Evolutionary conservation across 164 flowering plant species (phyloP).

Genomic region (Chimonanthus praecox): DNA sequence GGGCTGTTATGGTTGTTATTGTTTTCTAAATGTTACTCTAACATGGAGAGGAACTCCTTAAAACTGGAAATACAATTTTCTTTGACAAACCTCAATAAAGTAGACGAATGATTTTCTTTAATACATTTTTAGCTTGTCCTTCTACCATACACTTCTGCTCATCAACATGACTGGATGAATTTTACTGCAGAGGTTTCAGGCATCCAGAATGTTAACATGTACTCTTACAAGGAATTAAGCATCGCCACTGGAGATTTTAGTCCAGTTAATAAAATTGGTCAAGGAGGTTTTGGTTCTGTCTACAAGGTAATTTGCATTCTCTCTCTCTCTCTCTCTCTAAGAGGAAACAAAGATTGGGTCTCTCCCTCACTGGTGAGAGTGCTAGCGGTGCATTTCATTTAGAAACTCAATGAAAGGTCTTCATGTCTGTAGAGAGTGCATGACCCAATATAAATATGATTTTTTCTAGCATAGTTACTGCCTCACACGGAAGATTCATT

Average conservation of each 20-base stretch:
- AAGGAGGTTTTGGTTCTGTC: slow-evolving; percentile 92
- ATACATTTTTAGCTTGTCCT: background rate
- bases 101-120: background rate
- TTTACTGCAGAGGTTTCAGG: slow-evolving; percentile 44
- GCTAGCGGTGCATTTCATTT: too few relatives aligned
- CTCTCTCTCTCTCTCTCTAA: too few relatives aligned
- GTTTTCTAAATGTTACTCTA: background rate
- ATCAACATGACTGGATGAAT: slow-evolving; percentile 8
- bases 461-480: too few relatives aligned
- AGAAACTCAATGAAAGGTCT: too few relatives aligned
- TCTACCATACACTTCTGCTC: slow-evolving; percentile 1
- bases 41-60: background rate
- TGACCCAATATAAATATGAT: too few relatives aligned
- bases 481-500: background rate
- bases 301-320: slow-evolving; percentile 53
- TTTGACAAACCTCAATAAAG: background rate
- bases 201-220: slow-evolving; percentile 39
- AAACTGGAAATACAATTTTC: background rate
- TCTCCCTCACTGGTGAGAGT: too few relatives aligned
- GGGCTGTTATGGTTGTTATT: background rate
- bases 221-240: slow-evolving; percentile 51
- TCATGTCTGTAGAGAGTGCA: too few relatives aligned
- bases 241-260: slow-evolving; percentile 72
- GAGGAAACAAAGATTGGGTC: too few relatives aligned
- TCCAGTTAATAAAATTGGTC: slow-evolving; percentile 69